Conservation (phyloP, 2,329 filamentous ascomycete species). For the Juglanconis sp. region DNA sequence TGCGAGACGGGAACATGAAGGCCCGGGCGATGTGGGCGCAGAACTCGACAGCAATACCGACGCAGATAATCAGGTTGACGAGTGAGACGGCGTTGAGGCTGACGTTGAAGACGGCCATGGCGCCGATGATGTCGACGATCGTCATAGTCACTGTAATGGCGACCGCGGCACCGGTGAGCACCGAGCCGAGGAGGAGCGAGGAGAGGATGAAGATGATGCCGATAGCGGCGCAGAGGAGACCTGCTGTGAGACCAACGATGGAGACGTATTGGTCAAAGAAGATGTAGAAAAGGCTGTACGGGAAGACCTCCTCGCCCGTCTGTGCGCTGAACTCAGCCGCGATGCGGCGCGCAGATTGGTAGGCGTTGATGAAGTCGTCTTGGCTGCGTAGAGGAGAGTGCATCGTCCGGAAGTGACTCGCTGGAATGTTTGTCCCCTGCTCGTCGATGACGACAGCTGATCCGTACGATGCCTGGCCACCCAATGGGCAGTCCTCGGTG, state of each 20-base stretch:
- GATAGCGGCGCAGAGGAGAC: slow-evolving; percentile 77
- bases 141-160: slow-evolving; percentile 89
- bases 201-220: slow-evolving; percentile 82
- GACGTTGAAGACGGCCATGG: slow-evolving; percentile 86
- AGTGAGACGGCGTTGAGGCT: slow-evolving; percentile 93
- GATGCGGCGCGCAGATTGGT: slow-evolving; percentile 85
- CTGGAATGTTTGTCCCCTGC: slow-evolving; percentile 63
- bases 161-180: slow-evolving; percentile 77
- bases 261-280: slow-evolving; percentile 97
- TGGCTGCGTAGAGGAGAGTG: slow-evolving; percentile 87
- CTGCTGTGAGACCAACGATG: slow-evolving; percentile 76
- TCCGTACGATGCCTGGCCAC: slow-evolving; percentile 82
- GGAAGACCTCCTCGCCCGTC: slow-evolving; percentile 82
- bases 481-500: slow-evolving; percentile 79
- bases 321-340: slow-evolving; percentile 68
- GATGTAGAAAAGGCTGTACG: slow-evolving; percentile 96
- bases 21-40: slow-evolving; percentile 95
- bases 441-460: slow-evolving; percentile 77
- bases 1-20: slow-evolving; percentile 86
- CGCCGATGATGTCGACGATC: slow-evolving; percentile 87
- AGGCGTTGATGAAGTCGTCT: slow-evolving; percentile 87
- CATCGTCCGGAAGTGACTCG: slow-evolving; percentile 87
- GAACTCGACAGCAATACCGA: slow-evolving; percentile 95
- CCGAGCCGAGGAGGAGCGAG: slow-evolving; percentile 75
- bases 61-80: slow-evolving; percentile 94